Percentiles rank a stretch among this genome's conserved stretches.
These are phyloP conservation scores for Amylostereum chailletii DNA, from an alignment of 1,284 basidiomycete genomes.

Conservation along the genomic window DNA sequence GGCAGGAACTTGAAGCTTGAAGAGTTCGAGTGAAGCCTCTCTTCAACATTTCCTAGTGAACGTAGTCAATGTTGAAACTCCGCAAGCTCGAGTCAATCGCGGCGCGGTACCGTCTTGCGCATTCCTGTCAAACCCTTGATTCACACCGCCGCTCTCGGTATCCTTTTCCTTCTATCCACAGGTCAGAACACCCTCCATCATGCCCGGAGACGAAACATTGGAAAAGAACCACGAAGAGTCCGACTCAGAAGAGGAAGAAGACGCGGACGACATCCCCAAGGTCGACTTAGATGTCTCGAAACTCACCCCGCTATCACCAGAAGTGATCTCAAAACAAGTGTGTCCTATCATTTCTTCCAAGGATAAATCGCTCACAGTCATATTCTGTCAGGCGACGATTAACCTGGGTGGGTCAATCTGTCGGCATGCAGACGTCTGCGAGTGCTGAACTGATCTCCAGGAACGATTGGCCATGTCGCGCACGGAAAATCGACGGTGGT, in stretches of 20 bases:
- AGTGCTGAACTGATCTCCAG: constrained; percentile 28
- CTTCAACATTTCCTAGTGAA: background rate
- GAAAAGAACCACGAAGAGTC: constrained; percentile 57
- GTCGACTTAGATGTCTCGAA: constrained; percentile 72
- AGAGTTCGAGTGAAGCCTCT: background rate
- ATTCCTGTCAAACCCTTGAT: background rate
- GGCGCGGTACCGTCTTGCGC: background rate
- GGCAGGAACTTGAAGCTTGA: no score
- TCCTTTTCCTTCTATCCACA: background rate
- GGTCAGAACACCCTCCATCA: constrained; percentile 15
- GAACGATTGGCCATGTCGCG: constrained; percentile 94
- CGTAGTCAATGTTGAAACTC: background rate
- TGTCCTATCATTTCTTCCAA: constrained; percentile 19
- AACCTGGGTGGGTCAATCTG: constrained; percentile 57
- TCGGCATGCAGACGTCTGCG: constrained; percentile 1
- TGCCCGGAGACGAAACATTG: constrained; percentile 58
- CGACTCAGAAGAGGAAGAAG: constrained; percentile 57
- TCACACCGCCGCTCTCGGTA: background rate
- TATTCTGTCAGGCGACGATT: constrained; percentile 61
- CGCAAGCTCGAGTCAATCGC: background rate
- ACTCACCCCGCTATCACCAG: constrained; percentile 86
- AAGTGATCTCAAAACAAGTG: constrained; percentile 98
- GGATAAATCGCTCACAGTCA: background rate
- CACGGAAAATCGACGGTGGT: constrained; percentile 99
- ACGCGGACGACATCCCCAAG: constrained; percentile 47